Conservation (phyloP, 176 grass and related monocot species). For the Triticum dicoccoides region DNA sequence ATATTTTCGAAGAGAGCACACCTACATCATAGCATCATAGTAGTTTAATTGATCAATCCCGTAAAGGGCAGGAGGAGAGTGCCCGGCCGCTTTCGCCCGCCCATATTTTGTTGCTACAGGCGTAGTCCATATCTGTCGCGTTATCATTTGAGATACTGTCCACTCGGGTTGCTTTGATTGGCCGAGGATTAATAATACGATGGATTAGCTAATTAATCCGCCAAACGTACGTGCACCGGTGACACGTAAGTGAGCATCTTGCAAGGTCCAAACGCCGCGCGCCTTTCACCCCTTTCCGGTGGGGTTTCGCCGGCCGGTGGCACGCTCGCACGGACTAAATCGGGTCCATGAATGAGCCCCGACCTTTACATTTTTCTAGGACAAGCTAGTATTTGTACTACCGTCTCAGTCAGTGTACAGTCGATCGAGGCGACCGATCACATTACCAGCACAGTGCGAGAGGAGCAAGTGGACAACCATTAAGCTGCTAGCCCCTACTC, state of each 20-base stretch:
- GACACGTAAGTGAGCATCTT: neutral
- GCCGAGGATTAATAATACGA: no score
- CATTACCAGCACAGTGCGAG: neutral
- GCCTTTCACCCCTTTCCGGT: slow-evolving; percentile 2
- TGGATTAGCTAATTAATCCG: slow-evolving; percentile 9
- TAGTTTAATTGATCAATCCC: neutral
- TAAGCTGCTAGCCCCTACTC: neutral
- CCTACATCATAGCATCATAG: neutral
- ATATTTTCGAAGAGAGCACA: slow-evolving; percentile 45
- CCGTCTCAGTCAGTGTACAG: neutral
- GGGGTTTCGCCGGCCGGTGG: neutral
- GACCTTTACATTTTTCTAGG: neutral
- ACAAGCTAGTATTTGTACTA: neutral
- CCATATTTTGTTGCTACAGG: neutral
- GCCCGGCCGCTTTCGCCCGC: neutral
- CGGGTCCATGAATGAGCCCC: neutral
- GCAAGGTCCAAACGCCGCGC: neutral
- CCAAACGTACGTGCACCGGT: neutral
- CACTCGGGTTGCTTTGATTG: neutral
- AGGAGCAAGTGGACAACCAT: neutral
- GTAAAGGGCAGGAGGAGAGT: neutral
- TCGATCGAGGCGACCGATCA: neutral
- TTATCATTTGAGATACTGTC: neutral
- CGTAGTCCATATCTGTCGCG: neutral
- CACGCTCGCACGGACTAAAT: neutral